phyloP scores from a whole-genome alignment of 2,329 filamentous ascomycete genomes.

The Cladorrhinum sp. region DNA sequence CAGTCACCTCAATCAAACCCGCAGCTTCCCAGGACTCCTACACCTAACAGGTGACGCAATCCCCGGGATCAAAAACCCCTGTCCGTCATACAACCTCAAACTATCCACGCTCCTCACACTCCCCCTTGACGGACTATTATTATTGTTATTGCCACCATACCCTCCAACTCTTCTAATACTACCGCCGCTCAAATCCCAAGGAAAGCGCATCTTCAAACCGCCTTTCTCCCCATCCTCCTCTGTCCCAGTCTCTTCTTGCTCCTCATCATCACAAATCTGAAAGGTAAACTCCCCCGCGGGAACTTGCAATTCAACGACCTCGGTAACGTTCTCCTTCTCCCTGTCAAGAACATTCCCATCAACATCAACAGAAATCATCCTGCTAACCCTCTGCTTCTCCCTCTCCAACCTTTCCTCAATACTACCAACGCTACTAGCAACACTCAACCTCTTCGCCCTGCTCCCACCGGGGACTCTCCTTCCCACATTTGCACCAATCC shows the following conservation, averaged over 20 bases:
- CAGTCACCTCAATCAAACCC: background rate
- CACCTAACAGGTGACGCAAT: constrained; percentile 37
- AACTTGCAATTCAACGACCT: constrained; percentile 15
- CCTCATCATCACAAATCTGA: constrained; percentile 9
- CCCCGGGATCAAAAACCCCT: constrained; percentile 42
- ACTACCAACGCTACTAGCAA: background rate
- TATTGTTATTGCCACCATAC: background rate
- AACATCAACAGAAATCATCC: background rate
- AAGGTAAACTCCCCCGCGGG: constrained; percentile 16
- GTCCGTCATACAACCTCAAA: constrained; percentile 43
- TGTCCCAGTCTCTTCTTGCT: background rate
- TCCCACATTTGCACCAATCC: background rate
- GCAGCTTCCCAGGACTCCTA: constrained; percentile 8
- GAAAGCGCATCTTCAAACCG: background rate
- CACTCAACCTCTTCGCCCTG: background rate
- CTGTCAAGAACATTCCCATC: background rate
- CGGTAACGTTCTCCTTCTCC: constrained; percentile 15
- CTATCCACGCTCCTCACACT: constrained; percentile 38
- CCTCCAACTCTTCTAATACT: background rate
- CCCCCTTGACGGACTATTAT: constrained; percentile 13
- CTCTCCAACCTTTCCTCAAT: background rate
- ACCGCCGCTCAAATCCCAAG: background rate
- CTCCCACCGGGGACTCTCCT: background rate
- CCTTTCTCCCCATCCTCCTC: constrained; percentile 10
- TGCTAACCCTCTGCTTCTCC: background rate